These are phyloP conservation scores for Nidula niveotomentosa DNA, from an alignment of 1,284 basidiomycete genomes.

Conservation along the genomic window DNA sequence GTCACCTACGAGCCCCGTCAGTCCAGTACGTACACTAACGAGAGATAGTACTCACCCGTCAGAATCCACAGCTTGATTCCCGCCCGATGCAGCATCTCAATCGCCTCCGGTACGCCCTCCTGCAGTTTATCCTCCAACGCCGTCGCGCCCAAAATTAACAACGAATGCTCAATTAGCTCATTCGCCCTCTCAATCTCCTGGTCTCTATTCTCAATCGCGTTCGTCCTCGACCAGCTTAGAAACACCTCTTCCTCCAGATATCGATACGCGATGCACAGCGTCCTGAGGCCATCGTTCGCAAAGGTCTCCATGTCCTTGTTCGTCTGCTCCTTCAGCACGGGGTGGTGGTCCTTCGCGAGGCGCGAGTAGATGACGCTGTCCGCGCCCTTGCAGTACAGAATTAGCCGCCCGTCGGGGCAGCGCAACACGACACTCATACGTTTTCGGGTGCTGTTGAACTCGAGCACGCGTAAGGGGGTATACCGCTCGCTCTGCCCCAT, in stretches of 20 bases:
- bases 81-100: conserved; percentile 88
- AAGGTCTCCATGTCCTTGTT: conserved; percentile 89
- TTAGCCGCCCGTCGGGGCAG: conserved; percentile 76
- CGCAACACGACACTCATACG: conserved; percentile 92
- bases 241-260: conserved; percentile 86
- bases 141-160: conserved; percentile 89
- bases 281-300: conserved; percentile 91
- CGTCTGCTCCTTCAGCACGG: conserved; percentile 75
- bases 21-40: background rate
- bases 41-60: conserved; percentile 54
- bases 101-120: conserved; percentile 95
- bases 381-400: conserved; percentile 95
- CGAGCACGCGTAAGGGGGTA: conserved; percentile 78
- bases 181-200: conserved; percentile 89
- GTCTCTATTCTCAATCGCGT: conserved; percentile 78
- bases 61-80: conserved; percentile 98
- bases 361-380: conserved; percentile 94
- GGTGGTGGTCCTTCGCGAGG: conserved; percentile 75
- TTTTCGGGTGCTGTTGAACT: conserved; percentile 94
- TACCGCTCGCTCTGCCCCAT: conserved; percentile 88
- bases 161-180: conserved; percentile 80
- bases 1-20: conserved; percentile 59
- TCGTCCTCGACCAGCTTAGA: conserved; percentile 74
- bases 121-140: conserved; percentile 97
- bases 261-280: conserved; percentile 88